Percentiles rank a stretch among this genome's conserved stretches.
phyloP scores from a whole-genome alignment of 176 grass and related monocot species.

The Pharus latifolius region DNA sequence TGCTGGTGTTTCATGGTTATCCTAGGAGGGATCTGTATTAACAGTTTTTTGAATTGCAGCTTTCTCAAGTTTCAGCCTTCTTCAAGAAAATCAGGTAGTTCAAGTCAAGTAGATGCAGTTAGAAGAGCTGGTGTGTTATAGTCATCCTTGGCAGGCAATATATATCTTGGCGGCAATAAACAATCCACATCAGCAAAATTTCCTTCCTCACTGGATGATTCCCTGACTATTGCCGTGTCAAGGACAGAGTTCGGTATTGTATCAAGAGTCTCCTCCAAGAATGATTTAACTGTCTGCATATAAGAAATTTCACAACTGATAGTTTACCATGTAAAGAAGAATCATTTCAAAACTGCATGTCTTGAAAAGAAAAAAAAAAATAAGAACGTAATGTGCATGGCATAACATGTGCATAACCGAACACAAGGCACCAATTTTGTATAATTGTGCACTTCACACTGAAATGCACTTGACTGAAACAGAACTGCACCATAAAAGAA shows the following conservation, averaged over 20 bases:
- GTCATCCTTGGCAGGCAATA: not conserved
- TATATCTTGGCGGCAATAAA: conserved; percentile 52
- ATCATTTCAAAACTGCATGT: not conserved
- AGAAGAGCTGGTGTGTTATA: conserved; percentile 4
- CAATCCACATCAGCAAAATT: conserved; percentile 46
- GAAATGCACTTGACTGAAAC: not conserved
- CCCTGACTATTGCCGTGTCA: conserved; percentile 33
- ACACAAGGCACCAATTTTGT: not conserved
- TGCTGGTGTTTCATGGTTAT: not conserved
- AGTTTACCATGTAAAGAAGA: not conserved
- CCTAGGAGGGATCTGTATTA: not conserved
- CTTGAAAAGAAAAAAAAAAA: not conserved
- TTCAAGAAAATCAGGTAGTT: not conserved
- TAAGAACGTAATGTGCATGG: not conserved
- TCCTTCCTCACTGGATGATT: conserved; percentile 23
- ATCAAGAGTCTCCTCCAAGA: conserved; percentile 82
- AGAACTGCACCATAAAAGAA: not conserved
- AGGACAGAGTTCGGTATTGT: conserved; percentile 52
- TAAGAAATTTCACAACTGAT: not conserved
- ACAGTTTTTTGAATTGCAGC: not conserved
- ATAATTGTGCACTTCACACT: not conserved
- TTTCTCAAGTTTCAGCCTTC: not conserved
- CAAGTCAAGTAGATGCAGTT: conserved; percentile 23
- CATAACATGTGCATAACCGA: not conserved
- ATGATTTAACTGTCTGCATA: conserved; percentile 63